Evolutionary conservation across 768 basidiomycete species (phyloP), one percentile per base, ranked within the genome.

Genomic region (Kwoniella shandongensis): DNA sequence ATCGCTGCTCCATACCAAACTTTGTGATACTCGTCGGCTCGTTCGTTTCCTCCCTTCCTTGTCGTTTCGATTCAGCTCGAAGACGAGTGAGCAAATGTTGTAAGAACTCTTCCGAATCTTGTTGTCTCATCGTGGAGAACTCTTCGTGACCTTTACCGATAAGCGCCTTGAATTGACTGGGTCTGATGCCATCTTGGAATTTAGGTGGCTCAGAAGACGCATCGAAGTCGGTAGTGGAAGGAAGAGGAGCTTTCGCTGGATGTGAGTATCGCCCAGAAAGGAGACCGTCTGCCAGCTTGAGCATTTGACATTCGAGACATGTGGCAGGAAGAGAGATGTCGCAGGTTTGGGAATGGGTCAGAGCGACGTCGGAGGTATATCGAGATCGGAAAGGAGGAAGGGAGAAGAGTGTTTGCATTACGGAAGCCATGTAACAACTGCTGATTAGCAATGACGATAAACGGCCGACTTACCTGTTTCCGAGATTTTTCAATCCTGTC

Each of bases 381-480:
- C 88, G 85, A 1, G 79, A 70, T 62, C 85, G 83, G 81, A 96
- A 98, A 0, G 83, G 66, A 0, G 86, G 82, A 2, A 98, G 82
- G 1, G 91, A 80, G 79, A 96, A 94, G 1, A 97, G 63, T 0
- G 85, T 83, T 77, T 98, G 94, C 0, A 98, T 77, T 11, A 91
- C 86, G 0, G 92, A 96, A 1, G 93, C 90, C 86, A 99, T 94
- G 79, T 99, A 99, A 76, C 94, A 99, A 73, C 92, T 91, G 59
- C 25, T 38, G 23, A 38, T 51, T 11, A 44, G 13, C 13, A 29
- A n/a, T 20, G 1, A 26, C 26, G 2, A 0, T 12, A 2, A 4
- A n/a, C 13, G 41, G 41, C n/a, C 0, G 4, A 41, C 79, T 30
- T 35, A 83, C 85, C 88, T 91, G 76, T 98, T 98, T 1, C 94